Evolutionary conservation across 2,329 filamentous ascomycete species (phyloP), one percentile per base, ranked within the genome.

Genomic region (Alternaria dauci): DNA sequence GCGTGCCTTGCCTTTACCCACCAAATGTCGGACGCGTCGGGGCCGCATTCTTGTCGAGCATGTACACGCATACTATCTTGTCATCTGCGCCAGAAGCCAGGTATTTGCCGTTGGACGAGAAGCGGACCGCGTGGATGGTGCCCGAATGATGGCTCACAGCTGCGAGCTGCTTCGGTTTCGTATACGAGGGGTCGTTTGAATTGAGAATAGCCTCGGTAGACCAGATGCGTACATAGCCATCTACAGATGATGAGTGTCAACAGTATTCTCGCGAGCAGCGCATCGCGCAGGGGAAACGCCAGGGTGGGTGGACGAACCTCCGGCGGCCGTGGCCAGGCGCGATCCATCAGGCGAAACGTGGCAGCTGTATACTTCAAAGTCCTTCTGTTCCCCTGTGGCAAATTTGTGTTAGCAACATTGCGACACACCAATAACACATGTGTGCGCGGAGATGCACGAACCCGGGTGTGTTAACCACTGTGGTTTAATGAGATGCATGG

Each of bases 101-200:
- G 77, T 97, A 99, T 76, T 93, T 93, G 58, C 93, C 92, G 75
- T 96, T 97, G 28, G 93, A 91, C 9, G 95, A 98, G 82, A 98
- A 99, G 69, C 96, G 91, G 65, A 99, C 95, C 0, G 94, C 93
- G 80, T 97, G 94, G 65, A 98, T 97, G 18, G 94, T 98, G 69
- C 94, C 95, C 4, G 96, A 94, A 79, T 99, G 95, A 76, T 98
- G 94, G 87, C 93, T 98, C 88, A 99, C 95, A 73, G 96, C 94
- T 70, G 94, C 96, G 72, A 99, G 88, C 84, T 99, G 96, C 73
- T 92, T 93, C 48, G 96, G 94, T 70, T 89, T 91, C 55, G 84
- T 86, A 80, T 90, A 94, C 61, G 85, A 85, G 34, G 88, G 82
- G 68, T 94, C 88, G 66, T 88, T 86, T 63, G 93, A 90, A 71